These are phyloP conservation scores for Scheffersomyces stambukii DNA, from an alignment of 1,139 yeast genomes.

Conservation along the genomic window DNA sequence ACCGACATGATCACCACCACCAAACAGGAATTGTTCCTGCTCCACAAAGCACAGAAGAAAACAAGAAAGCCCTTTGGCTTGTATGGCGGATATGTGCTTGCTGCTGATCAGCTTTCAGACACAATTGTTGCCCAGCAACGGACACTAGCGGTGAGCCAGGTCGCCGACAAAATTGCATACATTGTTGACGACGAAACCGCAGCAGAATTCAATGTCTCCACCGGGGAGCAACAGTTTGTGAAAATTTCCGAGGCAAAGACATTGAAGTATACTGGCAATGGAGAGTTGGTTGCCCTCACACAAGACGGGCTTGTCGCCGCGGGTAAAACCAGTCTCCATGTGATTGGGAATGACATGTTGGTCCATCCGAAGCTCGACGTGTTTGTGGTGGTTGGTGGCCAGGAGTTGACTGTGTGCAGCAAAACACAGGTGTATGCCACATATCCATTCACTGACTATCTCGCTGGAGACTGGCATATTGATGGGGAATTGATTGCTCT, in stretches of 20 bases:
- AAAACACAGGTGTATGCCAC: slow-evolving; percentile 2
- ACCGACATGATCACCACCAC: slow-evolving; percentile 28
- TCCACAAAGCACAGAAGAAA: slow-evolving; percentile 42
- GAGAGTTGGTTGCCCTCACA: neutral
- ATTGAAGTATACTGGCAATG: neutral
- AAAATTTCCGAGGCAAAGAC: no score
- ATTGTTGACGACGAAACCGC: neutral
- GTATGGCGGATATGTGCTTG: no score
- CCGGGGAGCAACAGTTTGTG: no score
- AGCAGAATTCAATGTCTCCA: neutral
- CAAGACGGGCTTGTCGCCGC: no score
- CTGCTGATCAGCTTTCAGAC: slow-evolving; percentile 9
- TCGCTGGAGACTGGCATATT: slow-evolving; percentile 47
- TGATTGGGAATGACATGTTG: slow-evolving; percentile 5
- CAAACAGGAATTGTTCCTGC: slow-evolving; percentile 32
- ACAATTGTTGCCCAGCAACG: neutral
- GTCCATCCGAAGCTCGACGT: slow-evolving; percentile 9
- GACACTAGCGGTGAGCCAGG: neutral
- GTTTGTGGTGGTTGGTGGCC: slow-evolving; percentile 5
- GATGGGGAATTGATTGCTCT: slow-evolving; percentile 63
- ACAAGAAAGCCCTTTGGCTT: slow-evolving; percentile 24
- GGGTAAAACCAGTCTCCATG: neutral
- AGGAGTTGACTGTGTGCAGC: slow-evolving; percentile 5
- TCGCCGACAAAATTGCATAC: neutral
- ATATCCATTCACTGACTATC: neutral